Evolutionary conservation across 306 rosid species (phyloP), one percentile per base, ranked within the genome.

Genomic region (Sicyos baderoa): DNA sequence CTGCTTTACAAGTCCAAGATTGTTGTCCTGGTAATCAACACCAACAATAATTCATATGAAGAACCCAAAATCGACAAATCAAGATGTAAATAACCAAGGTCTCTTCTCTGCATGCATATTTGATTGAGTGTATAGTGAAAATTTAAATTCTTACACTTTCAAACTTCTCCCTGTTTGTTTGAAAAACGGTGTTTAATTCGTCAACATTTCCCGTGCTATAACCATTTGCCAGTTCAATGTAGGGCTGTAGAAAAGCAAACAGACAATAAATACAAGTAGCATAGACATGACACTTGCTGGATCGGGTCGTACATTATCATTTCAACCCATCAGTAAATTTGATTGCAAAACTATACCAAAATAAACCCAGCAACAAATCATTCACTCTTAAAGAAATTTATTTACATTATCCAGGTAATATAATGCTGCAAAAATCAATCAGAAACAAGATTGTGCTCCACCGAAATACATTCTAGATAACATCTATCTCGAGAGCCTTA

Each of bases 1-100:
- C 76, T 88, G 94, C 76, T 86, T 86, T 79, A 88, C 91, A 54
- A 88, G 81, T 68, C 96, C 96, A 68, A 86, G 80, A 78, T 91
- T 91, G 89, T 79, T 83, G 78, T 88, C 93, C 97, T 81, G 72
- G 56, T 70, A n/a, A n/a, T 73, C 1, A 70, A 50, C 57, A 64
- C 25, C 9, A 27, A 13, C 21, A 51, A 23, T 17, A 6, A 42
- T 11, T 57, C 68, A 55, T 22, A 71, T 57, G 25, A 56, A 44
- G 25, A 61, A 54, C 75, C 51, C 54, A 1, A 7, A 19, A n/a
- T 70, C 21, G 19, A 70, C 7, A 54, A 54, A 71, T 13, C 37
- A 71, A 35, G 45, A 42, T n/a, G 27, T 70, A 47, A 45, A 47
- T 21, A 14, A 18, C 53, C 17, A 40, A 48, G 51, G 25, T 45